phyloP scores from a whole-genome alignment of 306 rosid genomes.

The Cyclanthera cordifolia region DNA sequence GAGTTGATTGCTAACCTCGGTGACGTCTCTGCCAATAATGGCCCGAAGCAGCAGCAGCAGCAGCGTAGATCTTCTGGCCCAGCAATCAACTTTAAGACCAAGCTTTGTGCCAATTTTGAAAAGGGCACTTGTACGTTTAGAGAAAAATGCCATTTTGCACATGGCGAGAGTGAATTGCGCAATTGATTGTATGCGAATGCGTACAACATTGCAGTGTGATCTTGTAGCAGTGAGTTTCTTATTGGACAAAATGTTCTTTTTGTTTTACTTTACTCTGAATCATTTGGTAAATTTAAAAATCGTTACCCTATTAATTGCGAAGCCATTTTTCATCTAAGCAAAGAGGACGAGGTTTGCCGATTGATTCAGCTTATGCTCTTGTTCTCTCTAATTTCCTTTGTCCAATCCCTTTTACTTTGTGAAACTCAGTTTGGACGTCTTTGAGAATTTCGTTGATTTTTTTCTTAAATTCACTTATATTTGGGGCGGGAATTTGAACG shows the following conservation, averaged over 20 bases:
- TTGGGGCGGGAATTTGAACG: too few relatives aligned
- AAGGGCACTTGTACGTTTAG: conserved; percentile 80
- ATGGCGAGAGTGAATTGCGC: conserved; percentile 62
- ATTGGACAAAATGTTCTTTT: not conserved
- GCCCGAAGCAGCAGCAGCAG: conserved; percentile 33
- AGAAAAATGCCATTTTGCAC: conserved; percentile 81
- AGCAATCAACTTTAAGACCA: conserved; percentile 56
- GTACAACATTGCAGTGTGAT: too few relatives aligned
- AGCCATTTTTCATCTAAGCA: not conserved
- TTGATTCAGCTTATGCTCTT: not conserved
- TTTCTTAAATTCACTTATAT: too few relatives aligned
- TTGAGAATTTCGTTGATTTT: too few relatives aligned
- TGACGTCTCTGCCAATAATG: conserved; percentile 31
- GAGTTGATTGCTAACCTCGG: conserved; percentile 59
- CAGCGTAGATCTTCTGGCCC: conserved; percentile 16
- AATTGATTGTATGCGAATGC: conserved; percentile 26
- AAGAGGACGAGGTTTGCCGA: not conserved
- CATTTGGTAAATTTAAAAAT: not conserved
- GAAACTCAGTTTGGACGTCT: too few relatives aligned
- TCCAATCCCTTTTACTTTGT: too few relatives aligned
- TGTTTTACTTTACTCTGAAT: not conserved
- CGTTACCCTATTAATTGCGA: not conserved
- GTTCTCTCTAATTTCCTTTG: not conserved
- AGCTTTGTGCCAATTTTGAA: conserved; percentile 55
- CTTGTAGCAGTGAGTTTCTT: conserved; percentile 2